A percentile compares a stretch with the other conserved stretches of the same genome.
phyloP scores from a whole-genome alignment of 768 basidiomycete species.

The Mrakia blollopis region DNA sequence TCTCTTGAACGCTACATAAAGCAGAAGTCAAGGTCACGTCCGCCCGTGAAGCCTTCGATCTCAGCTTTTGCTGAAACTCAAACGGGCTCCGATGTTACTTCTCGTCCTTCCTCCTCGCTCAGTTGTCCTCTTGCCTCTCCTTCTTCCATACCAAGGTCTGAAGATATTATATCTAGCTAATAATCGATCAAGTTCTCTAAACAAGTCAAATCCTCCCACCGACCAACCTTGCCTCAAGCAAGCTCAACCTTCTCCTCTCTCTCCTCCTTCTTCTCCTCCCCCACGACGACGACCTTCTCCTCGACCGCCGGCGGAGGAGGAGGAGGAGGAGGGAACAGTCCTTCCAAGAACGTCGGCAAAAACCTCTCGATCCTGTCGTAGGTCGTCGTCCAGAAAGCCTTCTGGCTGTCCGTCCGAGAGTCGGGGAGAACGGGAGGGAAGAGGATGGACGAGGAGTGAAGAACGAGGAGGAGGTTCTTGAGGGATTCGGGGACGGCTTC shows the following conservation, averaged over 20 bases:
- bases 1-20: no score
- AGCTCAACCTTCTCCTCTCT: neutral
- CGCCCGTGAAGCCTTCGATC: no score
- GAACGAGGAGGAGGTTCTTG: constrained; percentile 92
- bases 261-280: neutral
- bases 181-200: no score
- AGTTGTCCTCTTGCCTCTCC: no score
- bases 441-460: constrained; percentile 82
- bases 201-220: no score
- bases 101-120: no score
- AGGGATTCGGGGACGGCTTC: constrained; percentile 94
- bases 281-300: neutral
- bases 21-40: no score
- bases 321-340: neutral
- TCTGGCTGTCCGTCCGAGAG: constrained; percentile 38
- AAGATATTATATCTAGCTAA: no score
- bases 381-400: constrained; percentile 70
- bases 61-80: no score
- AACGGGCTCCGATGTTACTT: no score
- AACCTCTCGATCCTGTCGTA: constrained; percentile 83
- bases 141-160: no score
- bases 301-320: neutral
- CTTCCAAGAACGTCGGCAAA: constrained; percentile 79
- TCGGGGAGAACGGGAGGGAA: constrained; percentile 57
- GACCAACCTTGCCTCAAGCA: no score